These are phyloP conservation scores for Sedum album DNA, from an alignment of 164 flowering plant genomes.

Conservation along the genomic window DNA sequence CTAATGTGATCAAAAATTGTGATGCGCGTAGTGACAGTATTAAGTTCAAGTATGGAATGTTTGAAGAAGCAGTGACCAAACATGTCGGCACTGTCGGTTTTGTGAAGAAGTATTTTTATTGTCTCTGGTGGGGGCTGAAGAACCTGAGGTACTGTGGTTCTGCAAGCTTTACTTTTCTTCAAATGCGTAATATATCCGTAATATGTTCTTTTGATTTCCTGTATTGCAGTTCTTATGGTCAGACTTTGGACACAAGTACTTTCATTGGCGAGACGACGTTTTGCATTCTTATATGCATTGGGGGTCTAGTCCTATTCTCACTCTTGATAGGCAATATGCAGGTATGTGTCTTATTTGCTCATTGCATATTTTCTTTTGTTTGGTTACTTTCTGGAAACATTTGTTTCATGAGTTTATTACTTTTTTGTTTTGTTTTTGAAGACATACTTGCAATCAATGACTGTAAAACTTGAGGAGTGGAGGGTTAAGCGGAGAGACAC, in stretches of 20 bases:
- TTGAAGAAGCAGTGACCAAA: conserved; percentile 61
- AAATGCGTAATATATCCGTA: background rate
- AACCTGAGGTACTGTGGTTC: conserved; percentile 54
- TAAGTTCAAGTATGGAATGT: background rate
- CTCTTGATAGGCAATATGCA: conserved; percentile 90
- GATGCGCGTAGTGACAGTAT: conserved; percentile 22
- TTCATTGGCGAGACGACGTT: background rate
- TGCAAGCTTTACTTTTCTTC: background rate
- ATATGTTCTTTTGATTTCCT: background rate
- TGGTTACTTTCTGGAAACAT: background rate
- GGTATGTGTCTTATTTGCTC: conserved; percentile 29
- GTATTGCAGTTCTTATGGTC: conserved; percentile 75
- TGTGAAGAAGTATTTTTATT: conserved; percentile 52
- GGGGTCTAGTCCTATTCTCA: conserved; percentile 60
- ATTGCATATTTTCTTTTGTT: background rate
- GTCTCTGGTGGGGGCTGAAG: conserved; percentile 97
- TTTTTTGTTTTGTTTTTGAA: background rate
- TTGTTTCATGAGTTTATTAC: background rate
- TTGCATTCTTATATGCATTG: conserved; percentile 32
- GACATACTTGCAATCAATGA: background rate
- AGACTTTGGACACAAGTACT: conserved; percentile 41
- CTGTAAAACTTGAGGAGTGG: conserved; percentile 8
- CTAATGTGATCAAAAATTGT: conserved; percentile 25
- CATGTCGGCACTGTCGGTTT: conserved; percentile 46
- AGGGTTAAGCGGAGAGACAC: background rate